Percentiles rank a stretch among this genome's conserved stretches.
phyloP scores from a whole-genome alignment of 192 early-diverging fungal genomes.

The Dissophora globulifera region DNA sequence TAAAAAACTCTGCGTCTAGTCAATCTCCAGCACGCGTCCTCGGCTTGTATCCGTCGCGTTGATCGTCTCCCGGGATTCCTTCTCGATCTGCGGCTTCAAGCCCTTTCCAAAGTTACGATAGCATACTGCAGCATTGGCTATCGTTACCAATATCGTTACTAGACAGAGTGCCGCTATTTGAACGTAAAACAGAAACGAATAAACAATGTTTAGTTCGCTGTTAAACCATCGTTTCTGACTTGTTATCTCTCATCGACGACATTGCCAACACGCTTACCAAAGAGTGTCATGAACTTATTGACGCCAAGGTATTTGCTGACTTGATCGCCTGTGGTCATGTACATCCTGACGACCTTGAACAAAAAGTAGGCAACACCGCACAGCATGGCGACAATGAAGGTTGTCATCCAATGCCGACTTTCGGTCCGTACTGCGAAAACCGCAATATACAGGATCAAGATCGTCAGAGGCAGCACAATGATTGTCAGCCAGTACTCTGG shows the following conservation, averaged over 20 bases:
- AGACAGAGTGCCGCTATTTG: slow-evolving; percentile 59
- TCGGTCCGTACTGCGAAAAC: slow-evolving; percentile 78
- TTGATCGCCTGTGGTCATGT: slow-evolving; percentile 50
- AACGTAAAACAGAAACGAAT: slow-evolving; percentile 9
- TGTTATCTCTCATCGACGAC: too few relatives aligned
- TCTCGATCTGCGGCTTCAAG: slow-evolving; percentile 56
- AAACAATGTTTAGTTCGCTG: not conserved
- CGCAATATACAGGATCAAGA: slow-evolving; percentile 69
- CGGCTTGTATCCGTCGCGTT: slow-evolving; percentile 19
- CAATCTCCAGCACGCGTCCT: slow-evolving; percentile 32
- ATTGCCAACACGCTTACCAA: slow-evolving; percentile 63
- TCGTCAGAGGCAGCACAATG: slow-evolving; percentile 67
- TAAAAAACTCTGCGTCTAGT: too few relatives aligned
- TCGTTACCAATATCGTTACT: slow-evolving; percentile 57
- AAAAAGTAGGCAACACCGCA: slow-evolving; percentile 76
- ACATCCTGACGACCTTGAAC: slow-evolving; percentile 73
- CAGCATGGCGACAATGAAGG: slow-evolving; percentile 68
- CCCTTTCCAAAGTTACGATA: slow-evolving; percentile 70
- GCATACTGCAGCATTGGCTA: slow-evolving; percentile 62
- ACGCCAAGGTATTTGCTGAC: slow-evolving; percentile 58
- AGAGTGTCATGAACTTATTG: slow-evolving; percentile 75
- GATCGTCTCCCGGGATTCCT: slow-evolving; percentile 6
- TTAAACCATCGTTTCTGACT: too few relatives aligned
- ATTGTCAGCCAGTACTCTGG: slow-evolving; percentile 63
- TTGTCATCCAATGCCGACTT: slow-evolving; percentile 65